These are phyloP conservation scores for Allomyces javanicus DNA, from an alignment of 192 early-diverging fungal species.

Conservation along the genomic window DNA sequence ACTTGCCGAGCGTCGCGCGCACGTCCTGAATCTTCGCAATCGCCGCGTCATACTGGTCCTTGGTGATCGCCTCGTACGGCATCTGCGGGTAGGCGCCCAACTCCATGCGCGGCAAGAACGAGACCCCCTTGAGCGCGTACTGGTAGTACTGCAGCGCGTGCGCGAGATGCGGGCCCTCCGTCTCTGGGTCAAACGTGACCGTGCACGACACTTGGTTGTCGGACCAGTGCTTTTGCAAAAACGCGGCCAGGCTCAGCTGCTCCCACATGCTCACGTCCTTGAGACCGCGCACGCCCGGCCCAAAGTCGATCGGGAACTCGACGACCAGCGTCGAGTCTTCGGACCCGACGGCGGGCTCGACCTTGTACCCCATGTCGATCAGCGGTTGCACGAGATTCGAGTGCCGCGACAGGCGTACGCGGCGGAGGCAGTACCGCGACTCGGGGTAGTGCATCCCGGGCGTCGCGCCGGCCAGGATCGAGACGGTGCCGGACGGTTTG, in stretches of 20 bases:
- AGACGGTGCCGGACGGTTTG: slow-evolving; percentile 25
- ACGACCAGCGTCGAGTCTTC: slow-evolving; percentile 16
- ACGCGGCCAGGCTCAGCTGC: slow-evolving; percentile 21
- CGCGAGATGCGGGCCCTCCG: slow-evolving; percentile 10
- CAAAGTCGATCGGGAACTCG: slow-evolving; percentile 24
- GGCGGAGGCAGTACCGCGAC: slow-evolving; percentile 24
- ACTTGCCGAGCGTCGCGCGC: not conserved
- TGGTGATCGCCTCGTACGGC: slow-evolving; percentile 23
- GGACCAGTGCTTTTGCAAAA: slow-evolving; percentile 21
- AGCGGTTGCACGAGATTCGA: slow-evolving; percentile 13
- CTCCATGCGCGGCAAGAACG: slow-evolving; percentile 17
- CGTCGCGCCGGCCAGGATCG: slow-evolving; percentile 23
- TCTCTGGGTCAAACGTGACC: slow-evolving; percentile 19
- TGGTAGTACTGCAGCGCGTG: slow-evolving; percentile 24
- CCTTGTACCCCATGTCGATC: slow-evolving; percentile 10
- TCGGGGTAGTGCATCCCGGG: slow-evolving; percentile 32
- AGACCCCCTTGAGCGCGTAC: slow-evolving; percentile 24
- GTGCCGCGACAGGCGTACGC: slow-evolving; percentile 15
- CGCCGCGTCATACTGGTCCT: slow-evolving; percentile 12
- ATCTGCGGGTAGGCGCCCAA: slow-evolving; percentile 22
- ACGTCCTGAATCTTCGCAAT: slow-evolving; percentile 3
- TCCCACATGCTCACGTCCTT: slow-evolving; percentile 24
- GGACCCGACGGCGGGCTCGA: slow-evolving; percentile 16
- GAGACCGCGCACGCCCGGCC: slow-evolving; percentile 16
- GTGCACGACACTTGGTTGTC: slow-evolving; percentile 29